A percentile compares a stretch with the other conserved stretches of the same genome.
Evolutionary conservation across 495 filamentous ascomycete species (phyloP).

Genomic region (Parathielavia hyrcaniae): DNA sequence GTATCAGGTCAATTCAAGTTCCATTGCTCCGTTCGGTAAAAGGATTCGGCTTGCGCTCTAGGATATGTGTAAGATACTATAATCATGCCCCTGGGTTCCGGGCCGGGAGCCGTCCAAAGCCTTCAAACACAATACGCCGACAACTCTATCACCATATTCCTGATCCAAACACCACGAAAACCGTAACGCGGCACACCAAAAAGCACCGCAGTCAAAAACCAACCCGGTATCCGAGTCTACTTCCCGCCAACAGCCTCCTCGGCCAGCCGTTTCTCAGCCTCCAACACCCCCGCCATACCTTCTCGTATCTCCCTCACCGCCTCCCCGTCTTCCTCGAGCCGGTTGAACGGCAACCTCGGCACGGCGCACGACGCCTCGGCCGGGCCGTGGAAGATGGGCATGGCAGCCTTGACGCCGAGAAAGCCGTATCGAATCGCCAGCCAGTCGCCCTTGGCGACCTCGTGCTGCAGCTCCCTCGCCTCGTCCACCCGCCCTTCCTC

Average conservation of each 20-base stretch:
- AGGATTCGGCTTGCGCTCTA: not conserved
- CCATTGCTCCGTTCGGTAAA: no score
- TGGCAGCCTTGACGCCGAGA: slow-evolving; percentile 73
- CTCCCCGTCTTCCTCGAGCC: slow-evolving; percentile 8
- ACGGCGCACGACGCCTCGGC: slow-evolving; percentile 34
- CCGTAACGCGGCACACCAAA: not conserved
- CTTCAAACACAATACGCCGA: no score
- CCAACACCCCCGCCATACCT: slow-evolving; percentile 17
- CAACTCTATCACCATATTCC: no score
- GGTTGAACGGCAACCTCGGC: slow-evolving; percentile 25
- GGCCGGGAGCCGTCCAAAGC: no score
- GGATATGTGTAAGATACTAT: not conserved
- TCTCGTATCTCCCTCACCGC: slow-evolving; percentile 13
- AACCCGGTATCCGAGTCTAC: not conserved
- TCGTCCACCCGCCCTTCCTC: slow-evolving; percentile 60
- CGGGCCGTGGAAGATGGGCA: slow-evolving; percentile 71
- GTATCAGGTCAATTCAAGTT: no score
- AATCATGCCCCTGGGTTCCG: no score
- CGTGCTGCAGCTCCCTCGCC: slow-evolving; percentile 62
- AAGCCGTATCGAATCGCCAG: slow-evolving; percentile 73
- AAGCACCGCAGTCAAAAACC: not conserved
- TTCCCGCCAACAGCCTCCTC: slow-evolving; percentile 3
- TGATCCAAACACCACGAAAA: not conserved
- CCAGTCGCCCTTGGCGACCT: slow-evolving; percentile 72
- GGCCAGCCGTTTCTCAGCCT: slow-evolving; percentile 9